Conservation (phyloP, 192 early-diverging fungal genomes). For the Coemansia sp. region DNA sequence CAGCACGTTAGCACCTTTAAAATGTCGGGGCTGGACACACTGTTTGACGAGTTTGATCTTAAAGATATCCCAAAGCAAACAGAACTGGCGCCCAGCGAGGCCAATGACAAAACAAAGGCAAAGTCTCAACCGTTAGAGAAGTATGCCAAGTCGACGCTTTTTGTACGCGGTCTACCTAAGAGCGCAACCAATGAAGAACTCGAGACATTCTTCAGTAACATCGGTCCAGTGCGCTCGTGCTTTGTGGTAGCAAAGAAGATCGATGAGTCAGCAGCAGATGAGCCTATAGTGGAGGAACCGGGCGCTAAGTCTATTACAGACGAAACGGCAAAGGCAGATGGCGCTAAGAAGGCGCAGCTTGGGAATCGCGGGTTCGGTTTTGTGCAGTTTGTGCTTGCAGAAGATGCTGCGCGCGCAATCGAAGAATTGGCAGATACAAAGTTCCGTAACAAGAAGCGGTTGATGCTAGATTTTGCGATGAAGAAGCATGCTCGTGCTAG, state of each 20-base stretch:
- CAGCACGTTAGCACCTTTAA: background rate
- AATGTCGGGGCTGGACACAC: slow-evolving; percentile 72
- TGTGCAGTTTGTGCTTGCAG: slow-evolving; percentile 71
- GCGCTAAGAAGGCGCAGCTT: slow-evolving; percentile 7
- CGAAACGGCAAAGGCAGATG: slow-evolving; percentile 16
- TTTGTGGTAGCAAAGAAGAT: slow-evolving; percentile 77
- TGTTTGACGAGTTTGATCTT: slow-evolving; percentile 78
- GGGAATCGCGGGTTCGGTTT: slow-evolving; percentile 88
- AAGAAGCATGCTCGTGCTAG: slow-evolving; percentile 22
- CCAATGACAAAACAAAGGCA: background rate
- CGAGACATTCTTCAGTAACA: slow-evolving; percentile 82
- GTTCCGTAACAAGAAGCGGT: slow-evolving; percentile 67
- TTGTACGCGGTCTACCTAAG: slow-evolving; percentile 85
- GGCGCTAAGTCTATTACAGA: background rate
- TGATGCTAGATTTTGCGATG: slow-evolving; percentile 81
- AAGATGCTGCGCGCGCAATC: slow-evolving; percentile 68
- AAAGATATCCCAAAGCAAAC: slow-evolving; percentile 36
- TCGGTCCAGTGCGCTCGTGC: slow-evolving; percentile 86
- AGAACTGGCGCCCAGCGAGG: background rate
- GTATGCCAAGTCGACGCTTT: slow-evolving; percentile 69
- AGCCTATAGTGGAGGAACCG: slow-evolving; percentile 36
- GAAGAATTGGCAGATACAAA: slow-evolving; percentile 69
- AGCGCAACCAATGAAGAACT: slow-evolving; percentile 79
- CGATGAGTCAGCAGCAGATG: slow-evolving; percentile 38
- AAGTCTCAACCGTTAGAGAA: slow-evolving; percentile 37